Conservation (phyloP, 2,329 filamentous ascomycete genomes). For the Ceratocystis cubensis region DNA sequence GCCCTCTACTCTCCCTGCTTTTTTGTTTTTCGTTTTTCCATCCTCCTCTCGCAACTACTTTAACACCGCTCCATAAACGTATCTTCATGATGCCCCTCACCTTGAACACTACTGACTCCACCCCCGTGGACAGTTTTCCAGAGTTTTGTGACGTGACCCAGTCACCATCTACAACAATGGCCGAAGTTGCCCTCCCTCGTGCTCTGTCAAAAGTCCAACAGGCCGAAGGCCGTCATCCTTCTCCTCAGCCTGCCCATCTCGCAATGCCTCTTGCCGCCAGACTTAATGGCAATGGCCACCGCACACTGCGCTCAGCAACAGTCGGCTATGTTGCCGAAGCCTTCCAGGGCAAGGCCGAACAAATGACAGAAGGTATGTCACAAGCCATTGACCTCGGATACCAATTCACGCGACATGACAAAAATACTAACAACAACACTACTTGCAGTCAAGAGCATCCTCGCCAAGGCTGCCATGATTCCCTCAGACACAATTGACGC, state of each 20-base stretch:
- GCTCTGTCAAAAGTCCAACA: conserved; percentile 12
- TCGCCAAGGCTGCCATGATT: conserved; percentile 73
- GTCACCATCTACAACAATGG: conserved; percentile 23
- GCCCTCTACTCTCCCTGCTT: neutral
- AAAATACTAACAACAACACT: conserved; percentile 9
- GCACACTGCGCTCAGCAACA: conserved; percentile 73
- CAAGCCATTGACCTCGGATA: neutral
- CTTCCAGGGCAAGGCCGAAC: conserved; percentile 82
- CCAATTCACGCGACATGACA: neutral
- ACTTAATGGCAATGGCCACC: conserved; percentile 48
- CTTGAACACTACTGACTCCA: conserved; percentile 31
- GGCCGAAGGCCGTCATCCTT: conserved; percentile 37
- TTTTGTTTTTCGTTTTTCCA: neutral
- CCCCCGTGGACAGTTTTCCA: conserved; percentile 33
- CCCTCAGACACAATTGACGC: conserved; percentile 69
- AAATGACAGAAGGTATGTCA: conserved; percentile 67
- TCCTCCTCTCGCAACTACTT: neutral
- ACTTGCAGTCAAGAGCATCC: conserved; percentile 59
- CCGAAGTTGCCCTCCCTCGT: conserved; percentile 18
- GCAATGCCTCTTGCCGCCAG: conserved; percentile 49
- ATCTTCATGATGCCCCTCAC: conserved; percentile 30
- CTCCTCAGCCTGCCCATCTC: conserved; percentile 78
- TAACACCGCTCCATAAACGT: neutral
- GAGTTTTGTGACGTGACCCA: conserved; percentile 34
- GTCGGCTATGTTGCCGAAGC: conserved; percentile 90